Evolutionary conservation across 371 early-diverging fungal species (phyloP).

Genomic region (Blakeslea trispora): DNA sequence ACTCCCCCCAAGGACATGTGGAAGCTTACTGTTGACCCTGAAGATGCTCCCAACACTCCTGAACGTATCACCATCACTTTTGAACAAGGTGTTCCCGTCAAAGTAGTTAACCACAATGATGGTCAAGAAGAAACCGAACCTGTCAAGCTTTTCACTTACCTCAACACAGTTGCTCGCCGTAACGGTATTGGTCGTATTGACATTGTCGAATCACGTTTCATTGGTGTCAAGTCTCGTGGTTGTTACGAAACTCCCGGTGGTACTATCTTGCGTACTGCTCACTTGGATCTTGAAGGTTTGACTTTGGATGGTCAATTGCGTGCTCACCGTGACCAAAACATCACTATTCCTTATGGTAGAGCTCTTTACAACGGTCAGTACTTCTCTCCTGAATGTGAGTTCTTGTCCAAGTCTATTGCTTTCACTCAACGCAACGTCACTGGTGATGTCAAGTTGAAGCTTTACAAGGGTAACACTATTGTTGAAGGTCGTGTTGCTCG

Average conservation of each 20-base stretch:
- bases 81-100: constrained; percentile 84
- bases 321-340: constrained; percentile 85
- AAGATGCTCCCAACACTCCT: constrained; percentile 93
- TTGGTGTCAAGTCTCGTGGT: constrained; percentile 97
- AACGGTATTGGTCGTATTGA: constrained; percentile 97
- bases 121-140: constrained; percentile 67
- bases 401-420: constrained; percentile 78
- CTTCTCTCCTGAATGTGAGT: constrained; percentile 95
- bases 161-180: constrained; percentile 93
- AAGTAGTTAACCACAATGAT: constrained; percentile 83
- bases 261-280: constrained; percentile 92
- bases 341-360: constrained; percentile 74
- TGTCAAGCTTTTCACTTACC: constrained; percentile 90
- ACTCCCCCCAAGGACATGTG: constrained; percentile 97
- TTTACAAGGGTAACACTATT: constrained; percentile 93
- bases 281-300: constrained; percentile 94
- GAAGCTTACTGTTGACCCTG: constrained; percentile 95
- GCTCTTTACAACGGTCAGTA: constrained; percentile 93
- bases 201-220: constrained; percentile 97
- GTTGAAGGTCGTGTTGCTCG: constrained; percentile 87
- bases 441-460: constrained; percentile 90
- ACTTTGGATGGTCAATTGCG: constrained; percentile 95
- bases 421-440: constrained; percentile 85
- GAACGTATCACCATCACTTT: constrained; percentile 93
- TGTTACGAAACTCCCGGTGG: constrained; percentile 99